phyloP scores from a whole-genome alignment of 306 rosid genomes.

The Fagus sylvatica region DNA sequence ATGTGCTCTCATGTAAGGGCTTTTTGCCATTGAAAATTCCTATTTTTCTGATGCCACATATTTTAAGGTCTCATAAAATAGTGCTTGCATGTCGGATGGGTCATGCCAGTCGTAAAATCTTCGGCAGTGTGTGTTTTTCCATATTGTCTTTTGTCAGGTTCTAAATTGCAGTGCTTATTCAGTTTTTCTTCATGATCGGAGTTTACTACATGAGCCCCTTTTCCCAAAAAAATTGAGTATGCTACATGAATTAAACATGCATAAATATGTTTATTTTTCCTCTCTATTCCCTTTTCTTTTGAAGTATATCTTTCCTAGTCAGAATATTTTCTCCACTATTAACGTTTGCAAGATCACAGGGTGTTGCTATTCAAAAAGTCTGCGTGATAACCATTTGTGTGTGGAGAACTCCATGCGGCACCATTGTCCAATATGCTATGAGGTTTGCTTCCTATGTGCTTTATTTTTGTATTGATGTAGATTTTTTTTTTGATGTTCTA shows the following conservation, averaged over 20 bases:
- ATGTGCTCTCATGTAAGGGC: not conserved
- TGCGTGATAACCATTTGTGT: conserved; percentile 83
- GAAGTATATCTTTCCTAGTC: not conserved
- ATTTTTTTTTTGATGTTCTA: not conserved
- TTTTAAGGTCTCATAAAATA: not conserved
- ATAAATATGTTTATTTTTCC: not conserved
- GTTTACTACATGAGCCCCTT: not conserved
- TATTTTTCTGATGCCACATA: no score
- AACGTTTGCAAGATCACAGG: conserved; percentile 44
- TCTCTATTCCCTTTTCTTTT: not conserved
- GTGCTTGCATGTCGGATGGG: not conserved
- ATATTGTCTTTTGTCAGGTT: not conserved
- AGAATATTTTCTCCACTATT: not conserved
- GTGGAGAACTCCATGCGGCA: conserved; percentile 97
- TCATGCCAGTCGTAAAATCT: not conserved
- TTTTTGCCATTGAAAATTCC: not conserved
- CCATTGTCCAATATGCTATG: conserved; percentile 96
- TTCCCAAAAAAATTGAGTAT: no score
- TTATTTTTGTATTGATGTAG: not conserved
- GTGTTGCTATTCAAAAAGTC: conserved; percentile 69
- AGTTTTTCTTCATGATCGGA: not conserved
- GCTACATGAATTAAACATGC: no score
- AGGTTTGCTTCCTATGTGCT: conserved; percentile 50
- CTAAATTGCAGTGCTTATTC: not conserved
- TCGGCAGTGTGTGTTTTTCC: not conserved